phyloP scores from a whole-genome alignment of 2,329 filamentous ascomycete genomes.

The Ceratocystis cacaofunesta region DNA sequence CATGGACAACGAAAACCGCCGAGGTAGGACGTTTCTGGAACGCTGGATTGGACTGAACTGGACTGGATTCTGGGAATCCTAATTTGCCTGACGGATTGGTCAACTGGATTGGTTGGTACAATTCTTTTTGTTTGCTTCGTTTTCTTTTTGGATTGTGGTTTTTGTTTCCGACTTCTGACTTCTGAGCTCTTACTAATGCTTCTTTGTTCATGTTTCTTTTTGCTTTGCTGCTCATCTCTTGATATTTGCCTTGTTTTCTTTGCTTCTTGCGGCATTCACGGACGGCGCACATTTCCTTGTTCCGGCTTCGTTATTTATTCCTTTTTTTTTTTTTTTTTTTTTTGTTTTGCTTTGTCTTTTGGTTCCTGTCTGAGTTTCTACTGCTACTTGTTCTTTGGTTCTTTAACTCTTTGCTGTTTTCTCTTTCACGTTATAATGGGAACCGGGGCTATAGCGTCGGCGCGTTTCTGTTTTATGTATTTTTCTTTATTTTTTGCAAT shows the following conservation, averaged over 20 bases:
- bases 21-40: background rate
- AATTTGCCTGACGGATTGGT: background rate
- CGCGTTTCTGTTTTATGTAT: constrained; percentile 7
- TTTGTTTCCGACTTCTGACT: too few species aligned
- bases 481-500: background rate
- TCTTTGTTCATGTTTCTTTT: background rate
- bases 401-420: background rate
- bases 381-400: background rate
- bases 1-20: background rate
- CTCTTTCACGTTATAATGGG: constrained; percentile 4
- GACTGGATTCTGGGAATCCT: background rate
- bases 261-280: background rate
- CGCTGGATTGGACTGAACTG: background rate
- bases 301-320: background rate
- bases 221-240: background rate
- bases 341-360: background rate
- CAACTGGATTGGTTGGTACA: background rate
- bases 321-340: background rate
- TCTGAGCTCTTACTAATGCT: background rate
- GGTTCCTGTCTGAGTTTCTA: background rate
- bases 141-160: background rate
- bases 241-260: background rate
- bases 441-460: constrained; percentile 10
- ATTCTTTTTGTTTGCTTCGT: background rate
- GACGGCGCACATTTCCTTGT: background rate